Percentiles rank a stretch among this genome's conserved stretches.
Evolutionary conservation across 345 rosid species (phyloP).

Genomic region (Melaleuca quinquenervia): DNA sequence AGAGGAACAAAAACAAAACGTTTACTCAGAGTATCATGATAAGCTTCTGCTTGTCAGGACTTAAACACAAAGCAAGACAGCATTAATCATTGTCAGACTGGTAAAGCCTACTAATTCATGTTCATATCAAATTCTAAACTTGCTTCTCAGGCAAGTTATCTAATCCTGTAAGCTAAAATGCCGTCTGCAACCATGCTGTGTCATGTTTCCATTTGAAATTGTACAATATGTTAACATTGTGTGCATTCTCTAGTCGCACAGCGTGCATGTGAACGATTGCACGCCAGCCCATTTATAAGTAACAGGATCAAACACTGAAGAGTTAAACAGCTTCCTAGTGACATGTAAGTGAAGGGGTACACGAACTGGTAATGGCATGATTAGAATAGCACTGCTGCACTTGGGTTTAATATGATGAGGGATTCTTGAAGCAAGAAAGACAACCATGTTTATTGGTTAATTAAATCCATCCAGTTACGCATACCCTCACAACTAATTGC

Average conservation of each 20-base stretch:
- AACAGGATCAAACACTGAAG: not conserved
- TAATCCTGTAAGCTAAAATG: not conserved
- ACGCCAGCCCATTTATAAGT: not conserved
- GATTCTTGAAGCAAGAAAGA: not conserved
- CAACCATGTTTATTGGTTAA: not conserved
- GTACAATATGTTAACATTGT: not conserved
- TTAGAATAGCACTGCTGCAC: not conserved
- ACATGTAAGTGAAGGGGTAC: not conserved
- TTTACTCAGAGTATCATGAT: not conserved
- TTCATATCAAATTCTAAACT: not conserved
- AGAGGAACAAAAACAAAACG: not conserved
- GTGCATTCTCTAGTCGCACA: not conserved
- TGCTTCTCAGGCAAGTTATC: not conserved
- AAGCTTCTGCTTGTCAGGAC: not conserved
- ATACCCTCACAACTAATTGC: conserved; percentile 75
- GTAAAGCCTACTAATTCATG: not conserved
- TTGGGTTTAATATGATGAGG: not conserved
- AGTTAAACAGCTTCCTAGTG: not conserved
- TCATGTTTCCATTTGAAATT: not conserved
- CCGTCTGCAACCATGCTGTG: not conserved
- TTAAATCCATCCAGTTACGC: not conserved
- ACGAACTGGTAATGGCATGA: not conserved
- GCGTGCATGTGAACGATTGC: not conserved
- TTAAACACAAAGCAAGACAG: not conserved
- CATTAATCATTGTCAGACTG: not conserved